Evolutionary conservation across 2,329 filamentous ascomycete genomes (phyloP).

Genomic region (Stagonosporopsis chrysanthemi): DNA sequence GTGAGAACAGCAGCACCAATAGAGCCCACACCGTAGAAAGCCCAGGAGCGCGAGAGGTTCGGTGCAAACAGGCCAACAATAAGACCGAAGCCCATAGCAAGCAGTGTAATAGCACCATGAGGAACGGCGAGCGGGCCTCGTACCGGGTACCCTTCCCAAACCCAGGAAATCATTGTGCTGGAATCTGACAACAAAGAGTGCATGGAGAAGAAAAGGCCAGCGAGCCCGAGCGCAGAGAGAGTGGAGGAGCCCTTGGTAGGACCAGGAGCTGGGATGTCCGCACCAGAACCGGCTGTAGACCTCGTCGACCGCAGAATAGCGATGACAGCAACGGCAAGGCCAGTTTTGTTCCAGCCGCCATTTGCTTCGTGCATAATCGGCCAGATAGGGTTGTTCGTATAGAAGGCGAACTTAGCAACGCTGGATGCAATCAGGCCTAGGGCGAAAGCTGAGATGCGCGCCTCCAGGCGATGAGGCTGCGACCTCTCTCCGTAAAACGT

Average conservation of each 20-base stretch:
- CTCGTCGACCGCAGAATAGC: constrained; percentile 80
- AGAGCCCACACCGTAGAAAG: constrained; percentile 77
- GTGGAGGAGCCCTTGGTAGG: constrained; percentile 71
- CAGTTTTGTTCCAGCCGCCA: constrained; percentile 90
- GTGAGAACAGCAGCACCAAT: constrained; percentile 82
- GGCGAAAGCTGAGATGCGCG: constrained; percentile 79
- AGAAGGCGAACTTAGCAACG: constrained; percentile 89
- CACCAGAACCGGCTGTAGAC: constrained; percentile 58
- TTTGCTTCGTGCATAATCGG: constrained; percentile 89
- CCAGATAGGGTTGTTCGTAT: constrained; percentile 97
- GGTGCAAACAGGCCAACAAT: constrained; percentile 78
- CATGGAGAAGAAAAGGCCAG: constrained; percentile 84
- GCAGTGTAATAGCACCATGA: constrained; percentile 87
- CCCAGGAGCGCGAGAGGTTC: constrained; percentile 76
- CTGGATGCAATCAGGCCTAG: constrained; percentile 85
- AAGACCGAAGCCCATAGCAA: constrained; percentile 85
- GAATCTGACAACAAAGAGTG: constrained; percentile 95
- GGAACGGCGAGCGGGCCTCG: constrained; percentile 85
- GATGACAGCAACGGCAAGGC: constrained; percentile 76
- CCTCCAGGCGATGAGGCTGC: constrained; percentile 78
- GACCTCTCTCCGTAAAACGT: constrained; percentile 80
- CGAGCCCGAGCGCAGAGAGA: constrained; percentile 79
- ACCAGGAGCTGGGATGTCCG: constrained; percentile 59
- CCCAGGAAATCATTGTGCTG: constrained; percentile 98
- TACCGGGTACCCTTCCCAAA: constrained; percentile 95